Evolutionary conservation across 768 basidiomycete species (phyloP).

Genomic region (Podaxis carcinomalis): DNA sequence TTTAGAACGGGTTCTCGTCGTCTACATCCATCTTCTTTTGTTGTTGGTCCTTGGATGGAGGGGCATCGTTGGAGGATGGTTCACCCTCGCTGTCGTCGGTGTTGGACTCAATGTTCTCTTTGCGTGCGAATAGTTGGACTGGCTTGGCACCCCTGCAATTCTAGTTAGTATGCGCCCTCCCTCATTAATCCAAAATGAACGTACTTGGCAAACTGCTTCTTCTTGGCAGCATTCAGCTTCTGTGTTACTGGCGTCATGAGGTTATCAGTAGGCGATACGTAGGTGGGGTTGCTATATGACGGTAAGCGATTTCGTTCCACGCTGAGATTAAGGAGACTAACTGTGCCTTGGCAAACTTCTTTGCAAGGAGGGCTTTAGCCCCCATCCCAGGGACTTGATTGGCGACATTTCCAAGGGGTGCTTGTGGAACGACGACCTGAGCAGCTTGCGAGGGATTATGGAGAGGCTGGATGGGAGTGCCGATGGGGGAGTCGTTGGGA

Average conservation of each 20-base stretch:
- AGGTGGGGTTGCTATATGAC: slow-evolving; percentile 70
- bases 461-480: slow-evolving; percentile 69
- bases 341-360: slow-evolving; percentile 89
- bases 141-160: slow-evolving; percentile 54
- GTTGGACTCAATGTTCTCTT: slow-evolving; percentile 36
- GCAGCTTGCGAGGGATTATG: slow-evolving; percentile 85
- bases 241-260: slow-evolving; percentile 92
- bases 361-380: slow-evolving; percentile 87
- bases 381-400: slow-evolving; percentile 72
- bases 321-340: slow-evolving; percentile 35
- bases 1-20: slow-evolving; percentile 73
- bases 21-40: slow-evolving; percentile 39
- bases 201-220: slow-evolving; percentile 91
- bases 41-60: slow-evolving; percentile 18
- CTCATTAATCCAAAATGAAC: slow-evolving; percentile 21
- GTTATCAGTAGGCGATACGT: slow-evolving; percentile 92
- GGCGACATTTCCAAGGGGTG: slow-evolving; percentile 65
- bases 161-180: slow-evolving; percentile 9
- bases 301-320: slow-evolving; percentile 8
- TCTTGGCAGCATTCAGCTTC: slow-evolving; percentile 86
- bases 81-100: slow-evolving; percentile 31
- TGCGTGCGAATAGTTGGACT: slow-evolving; percentile 53
- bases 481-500: slow-evolving; percentile 62
- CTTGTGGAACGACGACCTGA: slow-evolving; percentile 72
- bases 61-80: neutral